Base-by-base conservation (phyloP, 768 basidiomycete genomes). In the Lactarius tabidus region DNA sequence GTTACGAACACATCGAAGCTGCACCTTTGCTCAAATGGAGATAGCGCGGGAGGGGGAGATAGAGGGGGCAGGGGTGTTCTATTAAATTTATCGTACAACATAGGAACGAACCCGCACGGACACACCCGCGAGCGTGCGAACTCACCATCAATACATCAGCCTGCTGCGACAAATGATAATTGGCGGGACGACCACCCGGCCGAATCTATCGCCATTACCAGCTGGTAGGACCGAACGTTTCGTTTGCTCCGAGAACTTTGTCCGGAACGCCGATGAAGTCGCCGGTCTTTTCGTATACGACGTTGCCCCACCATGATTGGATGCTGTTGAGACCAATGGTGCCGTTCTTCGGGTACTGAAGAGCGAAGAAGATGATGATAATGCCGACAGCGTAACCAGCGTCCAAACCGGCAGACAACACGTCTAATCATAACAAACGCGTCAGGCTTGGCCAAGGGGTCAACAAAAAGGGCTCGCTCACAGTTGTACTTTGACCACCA, bases 291-390 rank as follows among this genome's bases (percentile, higher is more conserved):
- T 54, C 4, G 68, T 54, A 74, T 9, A 76, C 72, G 66, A 76
- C 82, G 67, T 90, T 90, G 14, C 89, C 90, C 89, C 88, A 90
- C 90, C 89, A 91, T 3, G 66, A 59, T 65, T 83, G 82, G 51
- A 91, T 72, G 8, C 65, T 85, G 38, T 77, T 75, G 14, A 71
- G 6, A 7, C 86, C 89, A 66, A 90, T 88, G 14, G 74, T 75
- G 3, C 88, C 87, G 62, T 88, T 80, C 63, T 67, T 67, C 2
- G 88, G 89, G 70, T 84, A 89, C 74, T 90, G 84, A n/a, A 89
- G 77, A 41, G 72, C 68, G 73, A 87, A 86, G 76, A 85, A 87
- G 48, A 88, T 80, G 55, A 85, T 28, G 29, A 89, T 75, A 3
- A 81, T 74, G 26, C 81, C 75, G 20, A 89, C 68, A 0, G 87